These are phyloP conservation scores for Penicillium digitatum DNA, from an alignment of 2,329 filamentous ascomycete species.

Conservation along the genomic window DNA sequence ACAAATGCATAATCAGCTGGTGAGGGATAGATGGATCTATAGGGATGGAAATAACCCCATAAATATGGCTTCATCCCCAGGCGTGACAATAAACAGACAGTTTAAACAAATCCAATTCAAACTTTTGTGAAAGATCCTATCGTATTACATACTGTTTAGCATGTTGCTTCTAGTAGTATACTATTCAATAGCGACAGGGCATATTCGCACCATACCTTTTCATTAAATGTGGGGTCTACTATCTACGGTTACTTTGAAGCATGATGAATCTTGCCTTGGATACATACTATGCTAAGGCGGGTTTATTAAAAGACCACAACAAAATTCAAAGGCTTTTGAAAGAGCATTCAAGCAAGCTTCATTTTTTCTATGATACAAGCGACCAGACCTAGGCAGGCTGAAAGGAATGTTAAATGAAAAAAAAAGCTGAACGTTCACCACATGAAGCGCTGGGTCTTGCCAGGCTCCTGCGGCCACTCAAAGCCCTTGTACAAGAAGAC, in stretches of 20 bases:
- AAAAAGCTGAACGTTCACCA: slow-evolving; percentile 41
- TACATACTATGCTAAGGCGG: background rate
- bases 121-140: too few species aligned
- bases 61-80: too few species aligned
- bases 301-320: background rate
- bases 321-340: background rate
- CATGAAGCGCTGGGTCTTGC: slow-evolving; percentile 57
- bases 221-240: background rate
- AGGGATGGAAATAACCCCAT: too few species aligned
- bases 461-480: slow-evolving; percentile 56
- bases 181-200: too few species aligned
- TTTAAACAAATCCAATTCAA: too few species aligned
- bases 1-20: too few species aligned
- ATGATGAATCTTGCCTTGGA: background rate
- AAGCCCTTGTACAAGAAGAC: slow-evolving; percentile 56
- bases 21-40: too few species aligned
- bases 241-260: background rate
- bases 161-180: too few species aligned
- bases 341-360: background rate
- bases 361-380: background rate
- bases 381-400: background rate
- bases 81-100: too few species aligned
- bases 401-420: background rate
- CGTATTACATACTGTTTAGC: too few species aligned
- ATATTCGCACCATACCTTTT: background rate